Percentiles rank a stretch among this genome's conserved stretches.
Conservation (phyloP, 192 early-diverging fungal species). For the Piromyces sp. region DNA sequence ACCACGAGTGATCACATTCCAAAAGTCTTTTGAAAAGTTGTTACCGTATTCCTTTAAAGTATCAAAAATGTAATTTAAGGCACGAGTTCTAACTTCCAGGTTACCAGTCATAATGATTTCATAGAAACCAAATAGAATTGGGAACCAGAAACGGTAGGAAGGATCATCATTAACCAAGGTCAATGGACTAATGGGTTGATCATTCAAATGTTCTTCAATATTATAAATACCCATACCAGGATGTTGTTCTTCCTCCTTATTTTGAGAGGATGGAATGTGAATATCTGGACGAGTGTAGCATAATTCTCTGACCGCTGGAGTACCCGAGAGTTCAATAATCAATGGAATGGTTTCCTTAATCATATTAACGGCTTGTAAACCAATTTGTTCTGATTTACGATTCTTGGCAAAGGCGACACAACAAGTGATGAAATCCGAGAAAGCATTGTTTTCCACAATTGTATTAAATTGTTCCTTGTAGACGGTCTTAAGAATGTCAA, state of each 20-base stretch:
- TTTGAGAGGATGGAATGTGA: constrained; percentile 28
- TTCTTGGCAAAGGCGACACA: constrained; percentile 52
- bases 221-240: neutral
- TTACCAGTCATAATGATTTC: constrained; percentile 81
- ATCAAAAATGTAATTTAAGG: constrained; percentile 67
- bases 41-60: constrained; percentile 58
- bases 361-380: neutral
- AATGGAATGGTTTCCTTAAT: constrained; percentile 3
- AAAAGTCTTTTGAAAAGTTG: constrained; percentile 56
- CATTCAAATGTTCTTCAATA: neutral
- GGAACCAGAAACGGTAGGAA: constrained; percentile 54
- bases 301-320: constrained; percentile 21
- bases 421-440: constrained; percentile 33
- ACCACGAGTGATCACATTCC: constrained; percentile 63
- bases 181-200: neutral
- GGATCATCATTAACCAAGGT: constrained; percentile 23
- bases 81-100: constrained; percentile 76
- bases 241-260: neutral
- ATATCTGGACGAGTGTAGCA: constrained; percentile 33
- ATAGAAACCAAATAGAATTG: constrained; percentile 71
- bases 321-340: constrained; percentile 50
- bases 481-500: constrained; percentile 44
- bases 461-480: constrained; percentile 45
- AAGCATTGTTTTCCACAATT: constrained; percentile 27
- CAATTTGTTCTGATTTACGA: neutral